A percentile compares a stretch with the other conserved stretches of the same genome.
Conservation (phyloP, 305 asterid species). For the Euphrasia arctica region DNA sequence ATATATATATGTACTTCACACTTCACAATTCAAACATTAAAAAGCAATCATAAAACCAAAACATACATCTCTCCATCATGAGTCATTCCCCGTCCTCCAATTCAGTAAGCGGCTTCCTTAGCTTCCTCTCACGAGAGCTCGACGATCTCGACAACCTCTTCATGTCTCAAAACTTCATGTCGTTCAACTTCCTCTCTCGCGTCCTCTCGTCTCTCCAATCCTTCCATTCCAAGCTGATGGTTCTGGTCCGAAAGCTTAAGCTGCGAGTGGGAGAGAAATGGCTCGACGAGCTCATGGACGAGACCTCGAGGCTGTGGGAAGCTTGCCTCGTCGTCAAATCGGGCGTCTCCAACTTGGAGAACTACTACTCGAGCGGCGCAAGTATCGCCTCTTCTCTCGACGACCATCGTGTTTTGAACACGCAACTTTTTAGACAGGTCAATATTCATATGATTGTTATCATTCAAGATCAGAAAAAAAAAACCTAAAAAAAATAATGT, state of each 20-base stretch:
- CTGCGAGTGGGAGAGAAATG: conserved; percentile 3
- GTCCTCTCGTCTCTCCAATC: conserved; percentile 69
- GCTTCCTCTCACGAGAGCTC: conserved; percentile 56
- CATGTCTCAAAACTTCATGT: conserved; percentile 6
- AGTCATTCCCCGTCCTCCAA: conserved; percentile 48
- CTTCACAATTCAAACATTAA: background rate
- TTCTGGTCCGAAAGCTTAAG: background rate
- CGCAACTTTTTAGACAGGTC: conserved; percentile 63
- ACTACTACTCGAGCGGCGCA: conserved; percentile 48
- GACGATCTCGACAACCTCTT: background rate
- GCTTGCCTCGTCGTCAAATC: conserved; percentile 67
- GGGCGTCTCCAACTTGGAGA: conserved; percentile 56
- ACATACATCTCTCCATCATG: conserved; percentile 29
- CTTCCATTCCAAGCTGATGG: conserved; percentile 49
- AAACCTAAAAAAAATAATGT: too few relatives aligned
- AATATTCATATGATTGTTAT: too few relatives aligned
- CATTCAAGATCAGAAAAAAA: too few relatives aligned
- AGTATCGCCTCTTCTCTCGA: background rate
- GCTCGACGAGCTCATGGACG: conserved; percentile 10
- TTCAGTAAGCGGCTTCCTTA: conserved; percentile 54
- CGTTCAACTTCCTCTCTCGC: conserved; percentile 33
- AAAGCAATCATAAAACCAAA: background rate
- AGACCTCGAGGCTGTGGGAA: conserved; percentile 72
- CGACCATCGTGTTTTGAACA: conserved; percentile 24
- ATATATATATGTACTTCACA: background rate